Evolutionary conservation across 1,284 basidiomycete species (phyloP), one percentile per base, ranked within the genome.

Genomic region (Ceratobasidium sp.): DNA sequence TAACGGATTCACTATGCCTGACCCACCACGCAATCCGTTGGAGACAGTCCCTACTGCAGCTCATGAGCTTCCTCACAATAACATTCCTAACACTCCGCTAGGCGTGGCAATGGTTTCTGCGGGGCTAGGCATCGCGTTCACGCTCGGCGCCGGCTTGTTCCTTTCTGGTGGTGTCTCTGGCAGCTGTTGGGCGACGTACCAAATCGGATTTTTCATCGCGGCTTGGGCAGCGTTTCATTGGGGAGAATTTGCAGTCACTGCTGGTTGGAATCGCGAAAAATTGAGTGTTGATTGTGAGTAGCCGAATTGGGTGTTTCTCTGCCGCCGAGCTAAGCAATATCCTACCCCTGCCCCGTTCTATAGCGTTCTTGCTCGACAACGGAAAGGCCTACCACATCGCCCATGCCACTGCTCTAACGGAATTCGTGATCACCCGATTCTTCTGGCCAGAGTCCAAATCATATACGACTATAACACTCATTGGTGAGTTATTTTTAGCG

Each of bases 291-390:
- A 98, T 81, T 97, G 97, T 98, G 81, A 86, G 94, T 86, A 24
- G 53, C 9, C 64, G 19, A 31, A 19, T n/a, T 48, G 4, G 19
- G 27, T 19, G 14, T 45, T 15, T 19, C 56, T 36, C 19, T 4
- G 62, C 15, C 19, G 22, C 11, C 5, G 2, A 50, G 62, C 47
- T 64, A 19, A 64, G 36, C 48, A 56, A 45, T 5, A 59, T 36
- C 24, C 64, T 54, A 71, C 69, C 51, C 51, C 27, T 60, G 36
- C 36, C 36, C 36, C 36, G 11, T 41, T 63, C 66, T 48, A 8
- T 76, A 98, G 97, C 97, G 0, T 99, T 96, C 82, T 87, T 99
- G 2, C 88, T 99, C 45, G 94, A 98, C 80, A 99, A 99, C 80
- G 95, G 96, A 0, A 80, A 84, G 1, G 86, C 89, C 81, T 99